These are phyloP conservation scores for Apiotrichum gracile DNA, from an alignment of 1,284 basidiomycete genomes.

Conservation along the genomic window DNA sequence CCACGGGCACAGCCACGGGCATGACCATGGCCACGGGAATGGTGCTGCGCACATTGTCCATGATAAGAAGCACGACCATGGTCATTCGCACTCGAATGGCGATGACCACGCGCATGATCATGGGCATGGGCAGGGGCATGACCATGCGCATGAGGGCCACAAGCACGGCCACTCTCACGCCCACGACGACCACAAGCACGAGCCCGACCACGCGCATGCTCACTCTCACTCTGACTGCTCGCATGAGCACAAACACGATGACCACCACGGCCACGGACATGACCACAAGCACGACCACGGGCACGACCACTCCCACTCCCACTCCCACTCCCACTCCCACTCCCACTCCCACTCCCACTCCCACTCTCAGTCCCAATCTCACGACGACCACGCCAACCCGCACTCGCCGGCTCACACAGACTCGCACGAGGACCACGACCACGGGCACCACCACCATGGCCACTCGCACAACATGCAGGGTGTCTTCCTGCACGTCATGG, in stretches of 20 bases:
- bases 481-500: conserved; percentile 66
- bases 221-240: conserved; percentile 17
- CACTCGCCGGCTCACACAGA: conserved; percentile 6
- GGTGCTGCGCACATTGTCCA: conserved; percentile 57
- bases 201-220: conserved; percentile 3
- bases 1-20: conserved; percentile 33
- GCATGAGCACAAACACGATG: conserved; percentile 11
- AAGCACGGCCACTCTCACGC: conserved; percentile 21
- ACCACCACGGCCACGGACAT: conserved; percentile 21
- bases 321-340: conserved; percentile 35
- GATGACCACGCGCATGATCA: not conserved
- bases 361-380: not conserved
- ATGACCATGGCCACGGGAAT: conserved; percentile 17
- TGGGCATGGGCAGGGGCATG: conserved; percentile 5
- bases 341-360: conserved; percentile 1
- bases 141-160: conserved; percentile 15
- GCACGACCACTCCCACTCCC: conserved; percentile 19
- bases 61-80: conserved; percentile 46
- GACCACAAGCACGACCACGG: conserved; percentile 9
- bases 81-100: conserved; percentile 5
- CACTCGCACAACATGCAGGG: conserved; percentile 99
- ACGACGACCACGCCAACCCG: conserved; percentile 2
- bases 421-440: conserved; percentile 35
- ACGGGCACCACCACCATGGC: conserved; percentile 50
- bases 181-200: conserved; percentile 12